Evolutionary conservation across 2,329 filamentous ascomycete genomes (phyloP), one percentile per base, ranked within the genome.

Genomic region (Leptographium lundbergii): DNA sequence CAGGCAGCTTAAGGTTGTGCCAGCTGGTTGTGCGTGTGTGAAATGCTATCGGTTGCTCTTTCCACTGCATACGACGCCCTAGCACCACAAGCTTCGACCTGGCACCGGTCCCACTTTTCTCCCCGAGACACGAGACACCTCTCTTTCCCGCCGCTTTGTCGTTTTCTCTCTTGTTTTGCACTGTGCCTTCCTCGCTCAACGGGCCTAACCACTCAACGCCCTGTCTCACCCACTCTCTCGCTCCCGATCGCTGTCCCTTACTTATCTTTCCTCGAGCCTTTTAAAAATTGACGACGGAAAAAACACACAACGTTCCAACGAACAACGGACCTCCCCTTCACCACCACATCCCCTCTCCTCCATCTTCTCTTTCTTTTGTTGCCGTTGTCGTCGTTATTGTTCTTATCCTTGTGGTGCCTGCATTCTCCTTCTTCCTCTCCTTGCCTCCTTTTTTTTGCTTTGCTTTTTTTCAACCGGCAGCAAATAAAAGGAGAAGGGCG

Each of bases 151-250:
- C 11, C 34, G 53, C 53, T 17, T 29, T 45, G n/a, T 29, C 55
- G 25, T 25, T 57, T 57, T 57, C 45, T 24, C 54, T 4, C 50
- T 34, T 56, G 6, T 50, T 45, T 50, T 13, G 45, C 57, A 53
- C 50, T 54, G 55, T 57, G 39, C 36, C 39, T 36, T 50, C 55
- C 29, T 34, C 25, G 6, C 25, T 19, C 54, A 34, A 7, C 22
- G 53, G 25, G 42, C 42, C 54, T 19, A 29, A 51, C 48, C 48
- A 51, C 48, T 51, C 51, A 34, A 36, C 51, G 51, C 51, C 29
- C 42, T 50, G 55, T 57, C 55, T 50, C 45, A 50, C 55, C 36
- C 45, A 50, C 55, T 50, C 55, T 57, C 42, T 50, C 19, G 24
- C 42, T 56, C n/a, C 45, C 55, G 45, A 42, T 53, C 27, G 27